Conservation (phyloP, 1,139 yeast genomes). For the Candida sp. region DNA sequence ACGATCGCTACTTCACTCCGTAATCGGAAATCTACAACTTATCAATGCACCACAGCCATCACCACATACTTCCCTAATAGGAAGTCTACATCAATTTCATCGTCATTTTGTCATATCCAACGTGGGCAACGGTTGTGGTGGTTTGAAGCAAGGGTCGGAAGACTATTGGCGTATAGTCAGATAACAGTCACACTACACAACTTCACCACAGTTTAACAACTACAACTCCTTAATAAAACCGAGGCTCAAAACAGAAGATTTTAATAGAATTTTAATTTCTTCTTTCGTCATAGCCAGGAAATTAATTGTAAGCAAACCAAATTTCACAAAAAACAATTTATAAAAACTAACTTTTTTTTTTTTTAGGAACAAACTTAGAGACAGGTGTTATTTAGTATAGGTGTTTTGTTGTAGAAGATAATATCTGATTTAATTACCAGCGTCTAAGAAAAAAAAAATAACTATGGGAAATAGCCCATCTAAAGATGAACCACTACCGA, state of each 20-base stretch:
- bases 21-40: neutral
- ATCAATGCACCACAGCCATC: neutral
- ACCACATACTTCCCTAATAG: neutral
- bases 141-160: neutral
- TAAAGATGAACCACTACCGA: conserved; percentile 52
- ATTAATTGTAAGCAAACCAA: neutral
- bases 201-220: no score
- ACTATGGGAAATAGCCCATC: conserved; percentile 63
- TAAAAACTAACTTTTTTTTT: no score
- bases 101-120: neutral
- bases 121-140: neutral
- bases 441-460: no score
- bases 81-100: neutral
- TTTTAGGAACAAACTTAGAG: neutral
- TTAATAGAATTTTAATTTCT: no score
- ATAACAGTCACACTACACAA: neutral
- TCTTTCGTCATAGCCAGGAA: conserved; percentile 6
- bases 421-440: neutral
- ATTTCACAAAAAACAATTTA: neutral
- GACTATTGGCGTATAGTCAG: neutral
- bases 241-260: no score
- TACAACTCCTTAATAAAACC: no score
- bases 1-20: neutral
- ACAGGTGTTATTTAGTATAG: neutral
- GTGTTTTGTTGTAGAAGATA: conserved; percentile 2